Conservation (phyloP, 345 rosid genomes). For the Sisymbrium irio region DNA sequence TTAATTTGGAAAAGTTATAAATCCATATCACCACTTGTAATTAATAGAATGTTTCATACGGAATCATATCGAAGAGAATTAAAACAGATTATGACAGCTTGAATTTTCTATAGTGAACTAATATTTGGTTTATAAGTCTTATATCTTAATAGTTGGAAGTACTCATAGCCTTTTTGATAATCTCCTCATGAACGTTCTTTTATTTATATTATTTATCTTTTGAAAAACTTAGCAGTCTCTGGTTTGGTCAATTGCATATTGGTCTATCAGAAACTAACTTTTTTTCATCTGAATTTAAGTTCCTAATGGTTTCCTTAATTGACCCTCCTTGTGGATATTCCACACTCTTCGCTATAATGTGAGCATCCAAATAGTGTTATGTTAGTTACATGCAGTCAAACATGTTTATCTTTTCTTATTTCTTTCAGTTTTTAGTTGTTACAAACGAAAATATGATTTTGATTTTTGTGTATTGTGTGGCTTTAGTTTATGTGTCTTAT, state of each 20-base stretch:
- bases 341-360: not conserved
- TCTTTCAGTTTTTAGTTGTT: not conserved
- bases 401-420: not conserved
- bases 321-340: not conserved
- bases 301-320: conserved; percentile 21
- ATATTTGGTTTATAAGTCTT: no score
- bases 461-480: not conserved
- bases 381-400: not conserved
- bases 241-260: conserved; percentile 37
- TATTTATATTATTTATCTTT: conserved; percentile 17
- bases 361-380: not conserved
- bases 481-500: no score
- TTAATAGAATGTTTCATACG: no score
- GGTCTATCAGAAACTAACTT: conserved; percentile 37
- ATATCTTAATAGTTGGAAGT: no score
- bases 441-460: not conserved
- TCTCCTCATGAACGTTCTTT: no score
- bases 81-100: no score
- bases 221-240: conserved; percentile 20
- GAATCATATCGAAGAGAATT: no score
- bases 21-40: no score
- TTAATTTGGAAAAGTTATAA: no score
- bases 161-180: no score
- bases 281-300: conserved; percentile 11
- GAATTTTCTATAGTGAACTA: no score